Evolutionary conservation across 345 rosid genomes (phyloP).

Genomic region (Hypericum androsaemum): DNA sequence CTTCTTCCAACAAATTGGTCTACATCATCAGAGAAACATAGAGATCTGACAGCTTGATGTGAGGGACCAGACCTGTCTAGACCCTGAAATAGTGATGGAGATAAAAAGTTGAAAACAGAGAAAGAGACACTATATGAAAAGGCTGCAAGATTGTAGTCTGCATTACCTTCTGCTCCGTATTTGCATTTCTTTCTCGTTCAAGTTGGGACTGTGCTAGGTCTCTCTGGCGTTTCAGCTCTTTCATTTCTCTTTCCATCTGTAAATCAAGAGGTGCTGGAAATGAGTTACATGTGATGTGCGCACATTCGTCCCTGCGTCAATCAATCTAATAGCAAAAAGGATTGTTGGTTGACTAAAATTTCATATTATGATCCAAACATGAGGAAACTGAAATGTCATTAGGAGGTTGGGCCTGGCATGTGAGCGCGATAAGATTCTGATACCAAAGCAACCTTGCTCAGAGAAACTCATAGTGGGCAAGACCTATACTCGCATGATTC

Average conservation of each 20-base stretch:
- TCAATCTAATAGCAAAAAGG: too few species aligned
- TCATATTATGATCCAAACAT: too few species aligned
- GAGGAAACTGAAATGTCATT: too few species aligned
- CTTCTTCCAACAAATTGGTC: constrained; percentile 31
- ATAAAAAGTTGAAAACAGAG: constrained; percentile 8
- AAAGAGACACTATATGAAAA: constrained; percentile 2
- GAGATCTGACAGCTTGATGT: constrained; percentile 61
- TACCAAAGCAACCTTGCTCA: too few species aligned
- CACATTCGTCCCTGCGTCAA: too few species aligned
- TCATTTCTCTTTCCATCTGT: constrained; percentile 85
- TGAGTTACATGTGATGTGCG: background rate
- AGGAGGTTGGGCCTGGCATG: too few species aligned
- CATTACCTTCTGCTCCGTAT: constrained; percentile 68
- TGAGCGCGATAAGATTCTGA: too few species aligned
- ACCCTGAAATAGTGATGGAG: constrained; percentile 29
- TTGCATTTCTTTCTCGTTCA: constrained; percentile 59
- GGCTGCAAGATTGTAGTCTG: background rate
- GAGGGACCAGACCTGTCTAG: constrained; percentile 49
- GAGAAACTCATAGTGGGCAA: too few species aligned
- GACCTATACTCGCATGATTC: too few species aligned
- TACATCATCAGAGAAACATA: constrained; percentile 42
- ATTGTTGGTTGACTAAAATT: too few species aligned
- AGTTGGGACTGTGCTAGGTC: constrained; percentile 76
- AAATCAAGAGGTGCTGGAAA: constrained; percentile 7
- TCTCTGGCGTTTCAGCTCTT: constrained; percentile 89